Evolutionary conservation across 495 filamentous ascomycete genomes (phyloP).

Genomic region (Parathielavia appendiculata): DNA sequence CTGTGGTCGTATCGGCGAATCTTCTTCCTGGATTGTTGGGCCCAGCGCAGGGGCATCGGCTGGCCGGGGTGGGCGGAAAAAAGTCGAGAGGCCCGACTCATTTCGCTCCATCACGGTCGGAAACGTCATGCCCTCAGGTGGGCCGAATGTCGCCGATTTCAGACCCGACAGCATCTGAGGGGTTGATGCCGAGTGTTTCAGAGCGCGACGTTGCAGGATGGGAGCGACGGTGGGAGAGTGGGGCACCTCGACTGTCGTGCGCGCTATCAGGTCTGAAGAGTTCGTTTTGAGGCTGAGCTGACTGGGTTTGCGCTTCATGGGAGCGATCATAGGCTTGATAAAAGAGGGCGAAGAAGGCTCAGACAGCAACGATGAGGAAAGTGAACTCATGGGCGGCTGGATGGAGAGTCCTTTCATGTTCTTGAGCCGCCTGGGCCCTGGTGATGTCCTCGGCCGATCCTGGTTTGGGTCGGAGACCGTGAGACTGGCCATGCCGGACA

Average conservation of each 20-base stretch:
- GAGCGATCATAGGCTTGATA: slow-evolving; percentile 67
- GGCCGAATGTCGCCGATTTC: slow-evolving; percentile 50
- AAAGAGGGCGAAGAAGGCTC: slow-evolving; percentile 78
- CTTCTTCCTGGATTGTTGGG: slow-evolving; percentile 65
- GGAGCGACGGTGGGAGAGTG: slow-evolving; percentile 43
- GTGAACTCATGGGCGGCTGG: slow-evolving; percentile 60
- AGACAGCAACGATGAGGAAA: slow-evolving; percentile 48
- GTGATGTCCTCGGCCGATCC: slow-evolving; percentile 56
- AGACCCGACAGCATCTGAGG: slow-evolving; percentile 50
- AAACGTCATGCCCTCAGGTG: slow-evolving; percentile 50
- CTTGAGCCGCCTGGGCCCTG: slow-evolving; percentile 70
- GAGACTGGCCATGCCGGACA: slow-evolving; percentile 43
- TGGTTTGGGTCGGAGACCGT: slow-evolving; percentile 34
- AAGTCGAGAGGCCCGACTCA: slow-evolving; percentile 44
- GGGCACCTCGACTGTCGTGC: slow-evolving; percentile 41
- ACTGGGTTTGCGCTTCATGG: slow-evolving; percentile 68
- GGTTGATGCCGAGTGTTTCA: slow-evolving; percentile 54
- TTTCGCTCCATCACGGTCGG: slow-evolving; percentile 46
- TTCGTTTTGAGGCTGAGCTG: slow-evolving; percentile 62
- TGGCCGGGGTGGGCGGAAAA: slow-evolving; percentile 43
- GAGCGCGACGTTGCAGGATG: slow-evolving; percentile 48
- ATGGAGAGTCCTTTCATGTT: slow-evolving; percentile 94
- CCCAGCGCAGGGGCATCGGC: slow-evolving; percentile 25
- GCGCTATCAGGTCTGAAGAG: slow-evolving; percentile 43
- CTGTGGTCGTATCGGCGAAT: slow-evolving; percentile 62